Percentiles rank a stretch among this genome's conserved stretches.
These are phyloP conservation scores for Suhomyces anneliseae DNA, from an alignment of 1,139 yeast genomes.

Conservation along the genomic window DNA sequence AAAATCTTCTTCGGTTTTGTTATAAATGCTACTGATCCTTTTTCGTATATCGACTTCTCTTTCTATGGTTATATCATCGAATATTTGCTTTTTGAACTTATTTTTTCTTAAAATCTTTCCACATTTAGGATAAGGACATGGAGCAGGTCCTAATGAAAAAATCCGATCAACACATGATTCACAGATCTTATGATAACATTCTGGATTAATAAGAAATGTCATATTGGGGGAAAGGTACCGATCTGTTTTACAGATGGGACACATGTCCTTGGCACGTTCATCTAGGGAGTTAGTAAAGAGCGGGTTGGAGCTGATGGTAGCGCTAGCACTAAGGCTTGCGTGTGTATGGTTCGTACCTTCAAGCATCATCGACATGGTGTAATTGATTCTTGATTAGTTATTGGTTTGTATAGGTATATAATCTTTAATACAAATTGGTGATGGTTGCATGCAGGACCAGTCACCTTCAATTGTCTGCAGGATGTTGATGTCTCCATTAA, in stretches of 20 bases:
- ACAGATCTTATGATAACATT: conserved; percentile 96
- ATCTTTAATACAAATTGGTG: too few species aligned
- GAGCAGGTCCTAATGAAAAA: conserved; percentile 92
- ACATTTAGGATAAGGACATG: conserved; percentile 93
- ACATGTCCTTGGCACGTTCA: conserved; percentile 67
- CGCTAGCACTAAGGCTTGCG: neutral
- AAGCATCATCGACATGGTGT: conserved; percentile 1
- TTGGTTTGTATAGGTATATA: neutral
- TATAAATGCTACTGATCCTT: conserved; percentile 73
- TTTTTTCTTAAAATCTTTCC: conserved; percentile 84
- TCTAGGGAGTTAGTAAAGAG: conserved; percentile 20
- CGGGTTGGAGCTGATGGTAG: neutral
- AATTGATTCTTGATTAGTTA: neutral
- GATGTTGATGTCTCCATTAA: neutral
- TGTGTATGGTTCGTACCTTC: conserved; percentile 10
- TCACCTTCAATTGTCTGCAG: neutral
- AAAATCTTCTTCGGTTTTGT: conserved; percentile 79
- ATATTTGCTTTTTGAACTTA: conserved; percentile 86
- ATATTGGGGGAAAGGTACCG: conserved; percentile 91
- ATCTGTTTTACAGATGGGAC: conserved; percentile 97
- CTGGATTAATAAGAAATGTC: conserved; percentile 90
- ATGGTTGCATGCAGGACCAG: neutral
- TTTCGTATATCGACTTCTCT: conserved; percentile 88
- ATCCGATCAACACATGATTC: conserved; percentile 95
- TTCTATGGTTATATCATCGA: conserved; percentile 88